Percentiles rank a stretch among this genome's conserved stretches.
phyloP scores from a whole-genome alignment of 345 rosid genomes.

The Jatropha curcas region DNA sequence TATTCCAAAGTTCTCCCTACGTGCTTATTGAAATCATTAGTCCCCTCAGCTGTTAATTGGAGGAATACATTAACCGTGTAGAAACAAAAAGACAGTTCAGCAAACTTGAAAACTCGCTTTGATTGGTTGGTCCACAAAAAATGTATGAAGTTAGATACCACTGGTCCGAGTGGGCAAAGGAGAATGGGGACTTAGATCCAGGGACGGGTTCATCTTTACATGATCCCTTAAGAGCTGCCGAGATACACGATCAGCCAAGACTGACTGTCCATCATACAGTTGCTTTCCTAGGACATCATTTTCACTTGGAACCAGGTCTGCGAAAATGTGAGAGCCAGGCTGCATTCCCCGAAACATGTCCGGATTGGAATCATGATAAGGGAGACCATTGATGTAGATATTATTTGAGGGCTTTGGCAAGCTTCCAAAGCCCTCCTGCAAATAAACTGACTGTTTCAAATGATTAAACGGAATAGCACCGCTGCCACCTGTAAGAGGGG shows the following conservation, averaged over 20 bases:
- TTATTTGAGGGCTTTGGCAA: constrained; percentile 42
- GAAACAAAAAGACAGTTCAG: constrained; percentile 17
- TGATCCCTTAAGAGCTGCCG: constrained; percentile 64
- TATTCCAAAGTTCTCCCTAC: constrained; percentile 16
- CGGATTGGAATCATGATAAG: constrained; percentile 51
- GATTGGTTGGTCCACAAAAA: neutral
- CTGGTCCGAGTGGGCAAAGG: constrained; percentile 41
- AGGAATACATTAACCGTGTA: constrained; percentile 18
- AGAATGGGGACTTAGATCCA: constrained; percentile 51
- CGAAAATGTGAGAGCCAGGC: constrained; percentile 51
- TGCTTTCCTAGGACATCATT: constrained; percentile 44
- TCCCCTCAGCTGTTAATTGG: constrained; percentile 24
- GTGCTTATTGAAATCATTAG: constrained; percentile 25
- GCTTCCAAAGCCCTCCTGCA: constrained; percentile 53
- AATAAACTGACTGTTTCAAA: constrained; percentile 45
- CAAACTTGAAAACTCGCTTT: constrained; percentile 19
- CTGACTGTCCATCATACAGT: constrained; percentile 47
- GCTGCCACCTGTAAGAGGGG: constrained; percentile 31
- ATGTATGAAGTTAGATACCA: constrained; percentile 27
- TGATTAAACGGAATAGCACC: constrained; percentile 56
- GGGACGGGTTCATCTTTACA: constrained; percentile 46
- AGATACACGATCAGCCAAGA: constrained; percentile 64
- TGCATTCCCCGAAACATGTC: constrained; percentile 51
- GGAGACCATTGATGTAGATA: constrained; percentile 34
- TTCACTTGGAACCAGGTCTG: constrained; percentile 48